Percentiles rank a stretch among this genome's conserved stretches.
phyloP scores from a whole-genome alignment of 495 filamentous ascomycete species.

The Hypoxylon intermedium region DNA sequence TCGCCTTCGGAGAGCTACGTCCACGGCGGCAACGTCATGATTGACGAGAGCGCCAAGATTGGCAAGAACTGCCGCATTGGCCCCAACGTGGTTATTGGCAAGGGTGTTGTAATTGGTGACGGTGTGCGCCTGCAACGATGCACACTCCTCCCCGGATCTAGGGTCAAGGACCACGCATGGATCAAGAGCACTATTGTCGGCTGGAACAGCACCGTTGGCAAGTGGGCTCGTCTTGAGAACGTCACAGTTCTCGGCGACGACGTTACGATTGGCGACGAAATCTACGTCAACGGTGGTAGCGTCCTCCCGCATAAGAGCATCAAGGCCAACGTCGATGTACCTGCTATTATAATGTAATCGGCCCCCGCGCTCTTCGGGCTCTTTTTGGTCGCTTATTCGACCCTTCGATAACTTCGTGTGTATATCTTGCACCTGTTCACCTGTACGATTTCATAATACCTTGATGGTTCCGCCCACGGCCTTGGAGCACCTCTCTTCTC shows the following conservation, averaged over 20 bases:
- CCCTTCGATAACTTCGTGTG: slow-evolving; percentile 27
- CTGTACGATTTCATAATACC: slow-evolving; percentile 43
- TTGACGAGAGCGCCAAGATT: slow-evolving; percentile 94
- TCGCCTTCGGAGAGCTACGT: slow-evolving; percentile 80
- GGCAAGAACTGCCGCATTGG: slow-evolving; percentile 99
- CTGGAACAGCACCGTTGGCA: slow-evolving; percentile 96
- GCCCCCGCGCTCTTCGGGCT: not conserved
- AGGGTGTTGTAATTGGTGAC: slow-evolving; percentile 92
- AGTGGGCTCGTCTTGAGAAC: slow-evolving; percentile 97
- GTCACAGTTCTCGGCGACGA: slow-evolving; percentile 97
- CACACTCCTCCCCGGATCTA: slow-evolving; percentile 85
- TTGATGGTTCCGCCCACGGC: slow-evolving; percentile 20
- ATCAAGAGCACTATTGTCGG: slow-evolving; percentile 99
- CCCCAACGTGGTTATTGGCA: slow-evolving; percentile 96
- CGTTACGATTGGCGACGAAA: slow-evolving; percentile 98
- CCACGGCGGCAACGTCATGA: slow-evolving; percentile 94
- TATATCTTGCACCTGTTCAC: slow-evolving; percentile 33
- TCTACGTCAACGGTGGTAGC: slow-evolving; percentile 98
- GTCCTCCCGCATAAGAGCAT: slow-evolving; percentile 98
- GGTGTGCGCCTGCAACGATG: slow-evolving; percentile 94
- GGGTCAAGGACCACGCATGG: slow-evolving; percentile 99
- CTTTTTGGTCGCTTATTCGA: slow-evolving; percentile 8
- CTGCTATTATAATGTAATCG: slow-evolving; percentile 84
- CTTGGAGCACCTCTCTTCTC: slow-evolving; percentile 32
- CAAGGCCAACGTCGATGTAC: slow-evolving; percentile 95